Evolutionary conservation across 257 asterid species (phyloP), one percentile per base, ranked within the genome.

Genomic region (Salvia rosmarinus): DNA sequence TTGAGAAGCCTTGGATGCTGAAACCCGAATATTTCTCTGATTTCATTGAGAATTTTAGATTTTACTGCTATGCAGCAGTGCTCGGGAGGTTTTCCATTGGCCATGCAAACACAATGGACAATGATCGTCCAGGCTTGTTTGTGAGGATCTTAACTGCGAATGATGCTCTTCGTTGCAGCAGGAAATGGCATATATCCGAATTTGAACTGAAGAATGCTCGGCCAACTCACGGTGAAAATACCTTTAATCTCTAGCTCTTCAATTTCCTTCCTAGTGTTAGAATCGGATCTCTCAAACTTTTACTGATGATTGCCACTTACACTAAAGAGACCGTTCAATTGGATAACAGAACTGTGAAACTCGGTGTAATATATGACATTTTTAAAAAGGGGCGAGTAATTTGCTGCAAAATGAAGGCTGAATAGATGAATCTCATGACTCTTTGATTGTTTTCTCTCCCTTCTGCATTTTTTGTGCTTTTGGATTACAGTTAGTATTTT

Each of bases 1-100:
- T 68, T 88, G 81, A 85, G 59, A 73, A 80, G 77, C 70, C 69
- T 91, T 30, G 85, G 82, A 35, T 95, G 96, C 72, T 49, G 10
- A 49, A 42, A 63, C 20, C 9, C 30, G 35, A 50, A 51, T 7
- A 63, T 55, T 37, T 35, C 19, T 47, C 47, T 34, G 20, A 51
- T 37, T 9, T 44, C 4, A 65, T 6, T 6, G n/a, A 55, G 8
- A 62, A 13, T 16, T 39, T 39, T 21, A 40, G 13, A 2, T n/a
- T 28, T 8, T 21, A 11, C 61, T 17, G 35, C 14, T 55, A 20
- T 20, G 58, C 32, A 51, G 58, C 32, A 20, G 25, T 49, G 55
- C 7, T 51, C 10, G 16, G 63, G 9, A 34, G 34, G 47, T 14
- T 30, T n/a, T 34, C n/a, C 12, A 1, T 47, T 47, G 37, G 16